Base-by-base conservation (phyloP, 2,329 filamentous ascomycete species). In the Penicillium sp. region DNA sequence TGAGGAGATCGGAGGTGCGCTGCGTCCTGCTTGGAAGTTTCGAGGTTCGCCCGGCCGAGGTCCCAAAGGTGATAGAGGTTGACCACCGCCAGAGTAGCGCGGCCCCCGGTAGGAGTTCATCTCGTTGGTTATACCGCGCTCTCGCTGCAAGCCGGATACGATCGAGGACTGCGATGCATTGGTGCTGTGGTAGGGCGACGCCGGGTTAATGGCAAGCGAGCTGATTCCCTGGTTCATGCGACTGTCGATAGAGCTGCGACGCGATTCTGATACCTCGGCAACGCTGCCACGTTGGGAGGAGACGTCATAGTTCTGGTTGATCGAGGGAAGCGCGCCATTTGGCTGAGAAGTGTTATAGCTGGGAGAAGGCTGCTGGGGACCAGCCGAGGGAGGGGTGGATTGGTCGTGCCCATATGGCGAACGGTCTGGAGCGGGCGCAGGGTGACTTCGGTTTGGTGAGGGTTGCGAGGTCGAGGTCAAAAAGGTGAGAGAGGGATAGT, bases 261-360 rank as follows among this genome's bases (percentile, higher is more conserved):
- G 72, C 10, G 76, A 79, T 51, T 79, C 76, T 16, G 73, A 57
- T 15, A 69, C 69, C n/a, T 78, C 74, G 13, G 60, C 64, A 34
- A 68, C 68, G 61, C 71, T 77, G 23, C 65, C 66, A 29, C 73
- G 70, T 21, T 81, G 75, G 1, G 76, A 73, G 29, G 72, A 67
- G 6, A 76, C 75, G 45, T 85, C 81, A 42, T 79, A 76, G 56
- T 81, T 81, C 60, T 84, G 81, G 47, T 83, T 84, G 56, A 85
- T 78, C 0, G 82, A 81, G 2, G 83, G 82, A 9, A 85, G 69
- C 38, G 75, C 70, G 59, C 73, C 73, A 57, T 63, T 74, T 29
- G 65, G 73, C 58, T 68, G 76, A 59, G 65, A 67, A 4, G 68
- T 65, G 31, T 65, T 59, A 51, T 73, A 74, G 42, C 66, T 70